These are phyloP conservation scores for Magnaporthiopsis rhizophila DNA, from an alignment of 2,329 filamentous ascomycete species.

Conservation along the genomic window DNA sequence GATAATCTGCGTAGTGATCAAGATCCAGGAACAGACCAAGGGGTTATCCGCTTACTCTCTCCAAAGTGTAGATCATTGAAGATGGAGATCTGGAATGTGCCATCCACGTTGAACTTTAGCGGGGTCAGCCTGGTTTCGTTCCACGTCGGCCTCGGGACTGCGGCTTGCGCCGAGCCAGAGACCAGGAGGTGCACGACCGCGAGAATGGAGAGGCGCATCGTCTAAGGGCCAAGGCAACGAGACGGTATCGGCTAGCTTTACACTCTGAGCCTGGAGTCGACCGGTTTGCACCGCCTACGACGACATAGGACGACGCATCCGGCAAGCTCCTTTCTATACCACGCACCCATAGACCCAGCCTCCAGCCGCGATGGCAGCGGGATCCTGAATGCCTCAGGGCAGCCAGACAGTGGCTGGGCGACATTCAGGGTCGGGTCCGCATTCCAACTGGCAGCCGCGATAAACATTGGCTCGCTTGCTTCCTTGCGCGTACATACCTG, in stretches of 20 bases:
- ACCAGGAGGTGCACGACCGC: neutral
- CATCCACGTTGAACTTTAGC: conserved; percentile 30
- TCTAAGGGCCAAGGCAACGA: neutral
- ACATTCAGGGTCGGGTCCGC: no score
- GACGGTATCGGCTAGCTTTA: neutral
- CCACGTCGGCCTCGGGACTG: neutral
- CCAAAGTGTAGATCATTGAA: conserved; percentile 67
- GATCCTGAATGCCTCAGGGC: no score
- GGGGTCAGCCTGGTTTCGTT: conserved; percentile 15
- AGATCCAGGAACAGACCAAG: neutral
- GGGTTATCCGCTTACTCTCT: conserved; percentile 40
- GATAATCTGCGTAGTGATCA: conserved; percentile 3
- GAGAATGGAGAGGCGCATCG: neutral
- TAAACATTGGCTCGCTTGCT: no score
- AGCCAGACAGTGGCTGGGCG: no score
- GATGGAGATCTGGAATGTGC: conserved; percentile 46
- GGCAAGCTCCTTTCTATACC: no score
- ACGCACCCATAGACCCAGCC: no score
- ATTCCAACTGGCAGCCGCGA: no score
- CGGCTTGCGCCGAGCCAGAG: neutral
- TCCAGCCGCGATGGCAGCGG: no score
- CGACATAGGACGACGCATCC: no score
- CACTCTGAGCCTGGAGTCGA: neutral
- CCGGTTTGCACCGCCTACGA: no score
- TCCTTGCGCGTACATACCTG: neutral